A percentile compares a stretch with the other conserved stretches of the same genome.
Conservation (phyloP, 129 eudicot species). For the Kitagawia praeruptora region DNA sequence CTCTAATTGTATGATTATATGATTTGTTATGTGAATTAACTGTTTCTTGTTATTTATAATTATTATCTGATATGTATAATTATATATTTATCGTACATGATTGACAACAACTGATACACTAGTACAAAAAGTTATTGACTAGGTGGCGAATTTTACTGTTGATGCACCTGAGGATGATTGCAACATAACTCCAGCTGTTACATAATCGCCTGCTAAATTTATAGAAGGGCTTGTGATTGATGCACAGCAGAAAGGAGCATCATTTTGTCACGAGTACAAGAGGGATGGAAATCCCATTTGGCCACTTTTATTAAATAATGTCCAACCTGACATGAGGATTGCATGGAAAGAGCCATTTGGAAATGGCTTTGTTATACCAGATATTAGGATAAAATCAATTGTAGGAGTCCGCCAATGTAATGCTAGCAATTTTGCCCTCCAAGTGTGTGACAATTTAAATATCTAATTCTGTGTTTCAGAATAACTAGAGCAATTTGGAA, state of each 20-base stretch:
- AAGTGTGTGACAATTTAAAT: constrained; percentile 30
- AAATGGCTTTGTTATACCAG: constrained; percentile 52
- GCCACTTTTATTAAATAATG: constrained; percentile 83
- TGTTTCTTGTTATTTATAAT: too few species aligned
- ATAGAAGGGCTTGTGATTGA: constrained; percentile 89
- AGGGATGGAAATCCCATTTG: constrained; percentile 89
- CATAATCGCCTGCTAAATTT: constrained; percentile 83
- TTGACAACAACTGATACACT: too few species aligned
- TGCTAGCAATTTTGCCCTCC: constrained; percentile 93
- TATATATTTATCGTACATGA: too few species aligned
- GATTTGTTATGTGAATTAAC: too few species aligned
- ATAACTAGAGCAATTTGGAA: not conserved
- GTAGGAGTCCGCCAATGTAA: constrained; percentile 92
- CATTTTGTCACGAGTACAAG: constrained; percentile 84
- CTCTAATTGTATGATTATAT: too few species aligned
- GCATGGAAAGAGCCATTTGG: constrained; percentile 99
- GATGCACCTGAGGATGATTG: constrained; percentile 87
- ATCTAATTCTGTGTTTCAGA: too few species aligned
- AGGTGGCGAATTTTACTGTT: constrained; percentile 61
- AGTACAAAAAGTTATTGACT: constrained; percentile 69
- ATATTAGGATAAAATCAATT: constrained; percentile 51
- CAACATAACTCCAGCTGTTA: constrained; percentile 89
- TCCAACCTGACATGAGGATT: constrained; percentile 79
- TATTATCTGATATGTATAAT: too few species aligned
- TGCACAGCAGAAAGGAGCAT: constrained; percentile 76